A percentile compares a stretch with the other conserved stretches of the same genome.
phyloP scores from a whole-genome alignment of 169 alveolate genomes.

The Eimeria nieschulzi region DNA sequence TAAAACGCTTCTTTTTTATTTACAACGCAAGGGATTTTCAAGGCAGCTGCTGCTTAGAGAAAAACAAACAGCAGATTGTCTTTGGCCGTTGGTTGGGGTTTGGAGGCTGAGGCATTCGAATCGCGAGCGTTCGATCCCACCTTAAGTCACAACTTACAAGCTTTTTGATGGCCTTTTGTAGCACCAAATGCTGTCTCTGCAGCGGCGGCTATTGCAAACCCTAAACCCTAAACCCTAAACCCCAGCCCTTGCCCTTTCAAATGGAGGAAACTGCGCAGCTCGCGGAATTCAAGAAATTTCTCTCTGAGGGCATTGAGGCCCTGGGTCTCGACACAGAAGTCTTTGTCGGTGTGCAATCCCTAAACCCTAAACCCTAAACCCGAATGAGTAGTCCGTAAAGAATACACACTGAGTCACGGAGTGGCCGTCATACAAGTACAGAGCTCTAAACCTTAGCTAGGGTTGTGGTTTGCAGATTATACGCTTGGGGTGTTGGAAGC shows the following conservation, averaged over 20 bases:
- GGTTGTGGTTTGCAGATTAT: conserved; percentile 10
- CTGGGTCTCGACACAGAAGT: conserved; percentile 31
- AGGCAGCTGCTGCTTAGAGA: too few species aligned
- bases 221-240: background rate
- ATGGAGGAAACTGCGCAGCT: conserved; percentile 1
- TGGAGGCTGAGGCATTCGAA: too few species aligned
- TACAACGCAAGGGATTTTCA: background rate
- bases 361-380: background rate
- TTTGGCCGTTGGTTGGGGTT: too few species aligned
- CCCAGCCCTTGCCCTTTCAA: background rate
- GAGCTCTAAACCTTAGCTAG: background rate
- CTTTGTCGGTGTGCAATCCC: background rate
- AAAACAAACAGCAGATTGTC: too few species aligned
- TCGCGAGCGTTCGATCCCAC: too few species aligned
- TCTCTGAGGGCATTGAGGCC: background rate
- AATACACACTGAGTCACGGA: background rate
- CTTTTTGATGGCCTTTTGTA: too few species aligned
- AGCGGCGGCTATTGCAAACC: too few species aligned
- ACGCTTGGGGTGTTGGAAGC: conserved; percentile 18
- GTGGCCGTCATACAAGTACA: background rate
- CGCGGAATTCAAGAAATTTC: background rate
- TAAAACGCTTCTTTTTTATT: background rate
- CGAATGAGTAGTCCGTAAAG: background rate
- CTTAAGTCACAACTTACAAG: too few species aligned
- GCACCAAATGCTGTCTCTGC: too few species aligned